Evolutionary conservation across 2,329 filamentous ascomycete species (phyloP).

Genomic region (Cladophialophora exuberans): DNA sequence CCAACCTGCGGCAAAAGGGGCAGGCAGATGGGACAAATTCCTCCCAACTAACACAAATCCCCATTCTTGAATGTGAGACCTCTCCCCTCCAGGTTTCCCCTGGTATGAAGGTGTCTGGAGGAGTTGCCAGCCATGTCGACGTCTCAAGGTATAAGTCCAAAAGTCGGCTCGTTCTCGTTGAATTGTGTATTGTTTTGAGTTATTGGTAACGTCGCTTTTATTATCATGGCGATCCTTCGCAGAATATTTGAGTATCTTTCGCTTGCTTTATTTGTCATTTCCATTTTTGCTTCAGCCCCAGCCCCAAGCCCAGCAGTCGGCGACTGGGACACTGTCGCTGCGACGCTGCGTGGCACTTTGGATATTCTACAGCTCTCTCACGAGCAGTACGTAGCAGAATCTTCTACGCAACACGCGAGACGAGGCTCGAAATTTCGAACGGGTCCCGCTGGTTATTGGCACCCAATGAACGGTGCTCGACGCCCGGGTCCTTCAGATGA

Average conservation of each 20-base stretch:
- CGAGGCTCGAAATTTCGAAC: constrained; percentile 8
- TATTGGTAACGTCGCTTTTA: neutral
- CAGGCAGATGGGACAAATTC: constrained; percentile 7
- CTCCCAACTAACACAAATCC: neutral
- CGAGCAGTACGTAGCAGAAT: constrained; percentile 6
- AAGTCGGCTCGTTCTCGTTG: neutral
- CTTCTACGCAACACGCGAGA: neutral
- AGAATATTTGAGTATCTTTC: constrained; percentile 6
- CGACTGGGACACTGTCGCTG: constrained; percentile 14
- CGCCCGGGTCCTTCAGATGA: constrained; percentile 8
- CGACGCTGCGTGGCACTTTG: constrained; percentile 9
- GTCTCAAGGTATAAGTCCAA: constrained; percentile 23
- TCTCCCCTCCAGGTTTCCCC: constrained; percentile 1
- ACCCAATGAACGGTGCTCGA: constrained; percentile 4
- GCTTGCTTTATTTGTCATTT: constrained; percentile 2
- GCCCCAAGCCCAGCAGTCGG: too few relatives aligned
- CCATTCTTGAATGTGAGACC: constrained; percentile 8
- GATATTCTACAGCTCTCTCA: constrained; percentile 15
- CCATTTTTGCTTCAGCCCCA: constrained; percentile 5
- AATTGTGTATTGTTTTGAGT: too few relatives aligned
- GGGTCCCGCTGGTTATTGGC: constrained; percentile 13
- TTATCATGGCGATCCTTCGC: constrained; percentile 2
- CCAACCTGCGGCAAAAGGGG: neutral
- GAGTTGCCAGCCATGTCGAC: constrained; percentile 19
- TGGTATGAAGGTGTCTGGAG: constrained; percentile 20